phyloP scores from a whole-genome alignment of 1,284 basidiomycete genomes.

The Trichosporon sp. region DNA sequence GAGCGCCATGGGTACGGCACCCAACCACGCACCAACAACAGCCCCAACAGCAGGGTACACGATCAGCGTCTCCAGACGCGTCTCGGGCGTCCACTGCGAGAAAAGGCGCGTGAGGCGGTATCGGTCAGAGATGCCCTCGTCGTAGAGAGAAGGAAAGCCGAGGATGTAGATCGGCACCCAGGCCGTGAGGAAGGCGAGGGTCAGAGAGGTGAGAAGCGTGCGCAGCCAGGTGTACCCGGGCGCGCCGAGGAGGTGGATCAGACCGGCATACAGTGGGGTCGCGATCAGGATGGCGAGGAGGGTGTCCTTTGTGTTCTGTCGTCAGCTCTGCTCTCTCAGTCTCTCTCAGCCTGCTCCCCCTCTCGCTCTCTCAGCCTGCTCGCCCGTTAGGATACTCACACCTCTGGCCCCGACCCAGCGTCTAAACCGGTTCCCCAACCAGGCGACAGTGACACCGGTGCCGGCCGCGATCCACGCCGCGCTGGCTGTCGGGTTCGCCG shows the following conservation, averaged over 20 bases:
- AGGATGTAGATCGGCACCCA: slow-evolving; percentile 72
- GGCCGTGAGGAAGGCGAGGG: slow-evolving; percentile 68
- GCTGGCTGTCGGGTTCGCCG: slow-evolving; percentile 66
- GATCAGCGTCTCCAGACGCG: slow-evolving; percentile 70
- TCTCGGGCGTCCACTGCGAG: slow-evolving; percentile 70
- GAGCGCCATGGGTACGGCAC: slow-evolving; percentile 77
- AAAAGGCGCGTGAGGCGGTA: slow-evolving; percentile 72
- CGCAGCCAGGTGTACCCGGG: slow-evolving; percentile 64
- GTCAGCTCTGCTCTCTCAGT: background rate
- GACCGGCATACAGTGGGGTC: slow-evolving; percentile 60
- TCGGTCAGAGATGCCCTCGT: slow-evolving; percentile 45
- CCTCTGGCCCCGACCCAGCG: slow-evolving; percentile 59
- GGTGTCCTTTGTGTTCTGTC: slow-evolving; percentile 59
- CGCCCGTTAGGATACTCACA: slow-evolving; percentile 25
- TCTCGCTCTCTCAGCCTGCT: background rate
- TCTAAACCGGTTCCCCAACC: slow-evolving; percentile 72
- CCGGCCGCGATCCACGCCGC: slow-evolving; percentile 67
- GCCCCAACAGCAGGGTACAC: slow-evolving; percentile 79
- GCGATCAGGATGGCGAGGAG: slow-evolving; percentile 62
- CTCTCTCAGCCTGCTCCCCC: too few relatives aligned
- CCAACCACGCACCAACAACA: slow-evolving; percentile 73
- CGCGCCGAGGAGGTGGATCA: slow-evolving; percentile 73
- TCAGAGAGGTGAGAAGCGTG: slow-evolving; percentile 69
- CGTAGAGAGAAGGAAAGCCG: slow-evolving; percentile 63
- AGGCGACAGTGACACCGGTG: slow-evolving; percentile 64